Percentiles rank a stretch among this genome's conserved stretches.
phyloP scores from a whole-genome alignment of 306 rosid genomes.

The Dicorynia guianensis region DNA sequence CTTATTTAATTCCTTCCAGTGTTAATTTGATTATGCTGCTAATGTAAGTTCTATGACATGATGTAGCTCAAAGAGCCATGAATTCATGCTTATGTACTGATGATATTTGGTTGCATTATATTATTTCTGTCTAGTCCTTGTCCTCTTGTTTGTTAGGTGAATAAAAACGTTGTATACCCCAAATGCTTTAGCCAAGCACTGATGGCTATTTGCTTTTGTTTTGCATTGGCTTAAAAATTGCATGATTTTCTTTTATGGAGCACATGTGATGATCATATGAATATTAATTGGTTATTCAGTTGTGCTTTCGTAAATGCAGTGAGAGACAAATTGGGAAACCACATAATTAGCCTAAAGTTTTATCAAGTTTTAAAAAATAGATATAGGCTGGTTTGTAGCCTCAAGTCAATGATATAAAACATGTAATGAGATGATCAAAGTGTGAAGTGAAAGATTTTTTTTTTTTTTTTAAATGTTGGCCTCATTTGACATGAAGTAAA shows the following conservation, averaged over 20 bases:
- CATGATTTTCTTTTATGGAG: slow-evolving; percentile 1
- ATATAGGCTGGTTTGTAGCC: not conserved
- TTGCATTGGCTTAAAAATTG: not conserved
- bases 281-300: slow-evolving; percentile 8
- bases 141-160: not conserved
- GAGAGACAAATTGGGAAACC: slow-evolving; percentile 21
- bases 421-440: not conserved
- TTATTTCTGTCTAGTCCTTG: slow-evolving; percentile 1
- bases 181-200: not conserved
- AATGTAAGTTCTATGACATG: not conserved
- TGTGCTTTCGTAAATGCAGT: not conserved
- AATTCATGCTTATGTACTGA: not conserved
- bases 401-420: not conserved
- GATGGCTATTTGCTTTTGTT: not conserved
- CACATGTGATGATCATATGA: not conserved
- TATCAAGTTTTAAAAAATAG: slow-evolving; percentile 11
- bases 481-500: too few species aligned
- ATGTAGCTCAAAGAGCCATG: not conserved
- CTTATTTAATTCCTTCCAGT: not conserved
- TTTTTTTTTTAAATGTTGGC: too few species aligned
- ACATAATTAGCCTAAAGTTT: not conserved
- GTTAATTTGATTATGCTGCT: slow-evolving; percentile 12
- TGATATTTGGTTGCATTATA: not conserved
- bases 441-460: not conserved
- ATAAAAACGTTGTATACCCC: not conserved